Conservation (phyloP, 129 eudicot species). For the Deinandra increscens region DNA sequence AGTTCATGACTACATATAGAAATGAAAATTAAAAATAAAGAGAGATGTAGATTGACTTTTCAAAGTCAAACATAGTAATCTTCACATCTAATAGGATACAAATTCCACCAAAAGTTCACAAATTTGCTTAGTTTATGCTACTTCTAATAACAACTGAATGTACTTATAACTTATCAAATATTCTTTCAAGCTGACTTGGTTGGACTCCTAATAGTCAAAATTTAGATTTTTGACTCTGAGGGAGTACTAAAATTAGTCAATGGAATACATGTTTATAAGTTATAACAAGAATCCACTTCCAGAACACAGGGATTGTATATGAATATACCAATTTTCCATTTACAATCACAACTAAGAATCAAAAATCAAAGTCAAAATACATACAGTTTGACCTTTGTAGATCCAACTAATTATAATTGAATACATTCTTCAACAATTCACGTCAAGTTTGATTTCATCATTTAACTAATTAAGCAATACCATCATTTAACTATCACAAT, state of each 20-base stretch:
- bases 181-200: not conserved
- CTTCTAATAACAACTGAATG: not conserved
- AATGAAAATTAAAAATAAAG: not conserved
- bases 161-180: not conserved
- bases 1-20: not conserved
- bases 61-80: not conserved
- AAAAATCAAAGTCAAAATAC: no score
- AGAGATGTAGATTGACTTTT: not conserved
- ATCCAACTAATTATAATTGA: not conserved
- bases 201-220: constrained; percentile 21
- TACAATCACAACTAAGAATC: not conserved
- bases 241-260: not conserved
- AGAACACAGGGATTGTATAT: not conserved
- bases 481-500: not conserved
- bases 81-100: not conserved
- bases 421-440: not conserved
- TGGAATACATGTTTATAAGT: not conserved
- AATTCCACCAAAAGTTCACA: not conserved
- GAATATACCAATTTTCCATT: not conserved
- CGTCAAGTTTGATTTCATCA: not conserved
- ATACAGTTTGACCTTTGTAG: no score
- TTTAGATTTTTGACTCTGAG: not conserved
- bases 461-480: not conserved
- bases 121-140: not conserved
- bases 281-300: not conserved